Base-by-base conservation (phyloP, 306 rosid genomes). In the Comarum palustre region DNA sequence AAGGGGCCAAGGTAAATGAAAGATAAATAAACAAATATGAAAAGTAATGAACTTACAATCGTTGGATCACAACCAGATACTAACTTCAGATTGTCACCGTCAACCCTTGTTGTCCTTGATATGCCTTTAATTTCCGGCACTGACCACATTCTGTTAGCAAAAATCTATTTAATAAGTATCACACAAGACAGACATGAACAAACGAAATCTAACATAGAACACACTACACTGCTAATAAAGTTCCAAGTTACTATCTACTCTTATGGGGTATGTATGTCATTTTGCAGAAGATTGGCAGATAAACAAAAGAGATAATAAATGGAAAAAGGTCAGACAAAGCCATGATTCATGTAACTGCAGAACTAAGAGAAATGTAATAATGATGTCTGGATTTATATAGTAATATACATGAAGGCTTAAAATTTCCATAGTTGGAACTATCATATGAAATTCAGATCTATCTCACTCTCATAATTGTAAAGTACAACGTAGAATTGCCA, bases 111-210 rank as follows among this genome's bases (percentile, higher is more conserved):
- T 43, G 82, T 70, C 43, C 87, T 75, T 7, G 87, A 73, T 64
- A 75, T 65, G 65, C 39, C 75, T 73, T 83, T 58, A 32, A 75
- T 74, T 68, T 86, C 90, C 50, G 90, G 90, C 67, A 80, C 78
- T 25, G 60, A 68, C 82, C 87, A 80, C 83, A 81, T 64, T 83
- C 90, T 86, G 73, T 38, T 14, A 29, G 61, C 72, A 68, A 55
- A 72, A 71, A 38, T 4, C 17, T 38, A 16, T 54, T 55, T 59
- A 11, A 11, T 69, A 68, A 81, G 78, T 61, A 15, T 24, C 45
- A 20, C 36, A 24, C 29, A 72, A 1, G 52, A 42, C 34, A 1
- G 52, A 42, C 34, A 0, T 11, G 61, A 48, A 47, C 20, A 2
- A 39, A 39, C 2, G 9, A 20, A 61, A 25, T 32, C 4, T 15